These are phyloP conservation scores for Trichophyton rubrum DNA, from an alignment of 2,329 filamentous ascomycete genomes.

Conservation along the genomic window DNA sequence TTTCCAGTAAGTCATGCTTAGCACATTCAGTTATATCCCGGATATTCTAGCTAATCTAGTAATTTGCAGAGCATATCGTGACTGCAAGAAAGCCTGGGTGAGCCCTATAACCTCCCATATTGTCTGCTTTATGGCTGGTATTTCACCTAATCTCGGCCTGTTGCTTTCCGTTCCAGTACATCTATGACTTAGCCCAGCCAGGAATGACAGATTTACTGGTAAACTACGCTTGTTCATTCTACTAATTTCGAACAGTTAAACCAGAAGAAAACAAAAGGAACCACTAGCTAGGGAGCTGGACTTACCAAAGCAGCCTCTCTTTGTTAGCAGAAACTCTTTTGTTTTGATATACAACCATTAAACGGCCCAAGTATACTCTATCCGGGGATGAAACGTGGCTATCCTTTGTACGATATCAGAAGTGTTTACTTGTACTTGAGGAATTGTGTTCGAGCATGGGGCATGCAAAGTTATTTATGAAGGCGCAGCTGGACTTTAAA, in stretches of 20 bases:
- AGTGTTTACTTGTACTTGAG: background rate
- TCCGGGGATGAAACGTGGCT: background rate
- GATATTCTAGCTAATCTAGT: background rate
- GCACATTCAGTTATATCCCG: constrained; percentile 2
- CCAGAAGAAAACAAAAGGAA: background rate
- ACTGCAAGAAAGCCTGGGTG: constrained; percentile 94
- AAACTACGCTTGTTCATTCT: background rate
- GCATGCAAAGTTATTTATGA: background rate
- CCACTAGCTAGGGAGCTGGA: background rate
- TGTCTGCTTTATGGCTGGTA: background rate
- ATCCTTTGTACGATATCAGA: background rate
- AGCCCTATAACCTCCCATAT: constrained; percentile 20
- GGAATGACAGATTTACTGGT: background rate
- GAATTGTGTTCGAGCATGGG: background rate
- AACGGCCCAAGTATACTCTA: background rate
- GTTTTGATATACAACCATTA: background rate
- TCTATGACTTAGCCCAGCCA: background rate
- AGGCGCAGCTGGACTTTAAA: background rate
- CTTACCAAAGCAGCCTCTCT: background rate
- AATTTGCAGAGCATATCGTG: constrained; percentile 62
- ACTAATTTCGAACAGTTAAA: background rate
- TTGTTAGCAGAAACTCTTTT: background rate
- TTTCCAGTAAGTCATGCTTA: constrained; percentile 60
- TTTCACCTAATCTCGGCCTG: too few relatives aligned
- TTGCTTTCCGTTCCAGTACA: too few relatives aligned